Evolutionary conservation across 371 early-diverging fungal species (phyloP), one percentile per base, ranked within the genome.

Genomic region (Mortierella sp.): DNA sequence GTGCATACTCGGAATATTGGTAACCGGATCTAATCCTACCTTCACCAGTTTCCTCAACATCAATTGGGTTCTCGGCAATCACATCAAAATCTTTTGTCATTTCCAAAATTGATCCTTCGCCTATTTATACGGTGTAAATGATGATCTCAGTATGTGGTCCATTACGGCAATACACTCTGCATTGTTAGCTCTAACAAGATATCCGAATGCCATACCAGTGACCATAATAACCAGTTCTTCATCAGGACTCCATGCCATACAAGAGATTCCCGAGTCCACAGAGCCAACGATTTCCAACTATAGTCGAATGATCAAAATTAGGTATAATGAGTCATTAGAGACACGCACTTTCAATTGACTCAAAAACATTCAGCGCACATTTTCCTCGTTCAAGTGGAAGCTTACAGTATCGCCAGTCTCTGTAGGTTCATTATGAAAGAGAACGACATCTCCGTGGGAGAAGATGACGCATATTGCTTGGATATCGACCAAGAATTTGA

Each of bases 21-120:
- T 19, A 6, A 17, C 13, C 17, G 40, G 45, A 45, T 6, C 19
- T 34, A 8, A 9, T 37, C 31, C 51, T 75, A 89, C 91, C 93
- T 86, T 93, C 91, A 9, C 94, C 94, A 51, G 85, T 67, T 34
- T 90, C 89, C 23, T 89, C 89, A 12, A 89, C 91, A 66, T 91
- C 86, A 26, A 95, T 82, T 0, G 89, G 88, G n/a, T 89, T 89
- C 68, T 96, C 96, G 3, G 91, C 85, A 37, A 97, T 89, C 0
- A 96, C 91, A 63, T 98, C 95, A 85, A 95, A 97, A 57, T 96
- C 96, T 70, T 92, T 93, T 17, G 96, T 97, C 97, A 98, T 96
- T 66, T 93, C 89, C 69, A 97, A 69, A 32, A 97, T 86, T 37
- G 92, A 93, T 23, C 90, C 92, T 47, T 87, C 87, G 28, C 93